Conservation (phyloP, 2,329 filamentous ascomycete genomes). For the Xylariaceae sp. region DNA sequence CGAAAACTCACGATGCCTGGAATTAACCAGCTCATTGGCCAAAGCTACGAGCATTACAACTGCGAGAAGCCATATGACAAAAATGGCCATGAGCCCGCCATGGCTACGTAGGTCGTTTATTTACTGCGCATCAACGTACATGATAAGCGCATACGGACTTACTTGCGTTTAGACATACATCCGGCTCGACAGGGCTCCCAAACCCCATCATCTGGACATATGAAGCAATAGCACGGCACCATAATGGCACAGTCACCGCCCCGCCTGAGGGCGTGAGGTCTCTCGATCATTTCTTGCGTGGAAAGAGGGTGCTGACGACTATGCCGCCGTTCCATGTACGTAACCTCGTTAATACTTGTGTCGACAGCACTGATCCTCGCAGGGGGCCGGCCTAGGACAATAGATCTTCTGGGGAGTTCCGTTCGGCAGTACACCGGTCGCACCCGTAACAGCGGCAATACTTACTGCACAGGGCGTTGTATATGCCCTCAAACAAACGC, state of each 20-base stretch:
- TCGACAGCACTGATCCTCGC: neutral
- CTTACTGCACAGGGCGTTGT: conserved; percentile 27
- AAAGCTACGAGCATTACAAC: conserved; percentile 10
- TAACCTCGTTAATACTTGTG: neutral
- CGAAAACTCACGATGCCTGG: conserved; percentile 25
- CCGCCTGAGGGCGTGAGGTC: conserved; percentile 26
- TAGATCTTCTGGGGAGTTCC: conserved; percentile 27
- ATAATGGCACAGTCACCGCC: conserved; percentile 5
- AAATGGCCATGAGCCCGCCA: conserved; percentile 16
- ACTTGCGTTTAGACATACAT: conserved; percentile 27
- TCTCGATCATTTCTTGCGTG: conserved; percentile 22
- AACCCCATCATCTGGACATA: conserved; percentile 31
- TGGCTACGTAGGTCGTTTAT: conserved; percentile 22
- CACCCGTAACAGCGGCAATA: conserved; percentile 22
- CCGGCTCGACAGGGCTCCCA: conserved; percentile 31
- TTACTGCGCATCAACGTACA: neutral
- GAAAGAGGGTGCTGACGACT: conserved; percentile 32
- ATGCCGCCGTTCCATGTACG: conserved; percentile 34
- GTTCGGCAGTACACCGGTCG: conserved; percentile 25
- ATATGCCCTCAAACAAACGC: conserved; percentile 29
- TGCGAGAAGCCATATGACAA: conserved; percentile 21
- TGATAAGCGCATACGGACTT: neutral
- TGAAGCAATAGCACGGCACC: conserved; percentile 20
- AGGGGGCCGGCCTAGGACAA: conserved; percentile 28
- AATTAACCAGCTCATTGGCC: conserved; percentile 28